These are phyloP conservation scores for Fusarium metavorans DNA, from an alignment of 2,329 filamentous ascomycete genomes.

Conservation along the genomic window DNA sequence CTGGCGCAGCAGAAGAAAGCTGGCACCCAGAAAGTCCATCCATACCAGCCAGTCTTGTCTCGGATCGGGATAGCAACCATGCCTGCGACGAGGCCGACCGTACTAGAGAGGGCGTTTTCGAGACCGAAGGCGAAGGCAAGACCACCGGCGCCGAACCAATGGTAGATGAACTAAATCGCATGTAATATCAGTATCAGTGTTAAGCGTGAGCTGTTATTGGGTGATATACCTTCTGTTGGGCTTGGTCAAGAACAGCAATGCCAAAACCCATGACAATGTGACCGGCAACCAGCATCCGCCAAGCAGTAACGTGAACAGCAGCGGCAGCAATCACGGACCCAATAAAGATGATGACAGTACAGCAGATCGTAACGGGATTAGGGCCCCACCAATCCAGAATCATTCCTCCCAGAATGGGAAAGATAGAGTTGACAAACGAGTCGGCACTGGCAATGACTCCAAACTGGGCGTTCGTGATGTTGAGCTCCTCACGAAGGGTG, in stretches of 20 bases:
- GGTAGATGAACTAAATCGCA: constrained; percentile 35
- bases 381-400: constrained; percentile 44
- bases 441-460: constrained; percentile 43
- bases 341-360: constrained; percentile 33
- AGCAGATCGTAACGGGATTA: constrained; percentile 37
- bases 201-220: accelerated
- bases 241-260: constrained; percentile 38
- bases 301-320: constrained; percentile 31
- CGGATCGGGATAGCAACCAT: constrained; percentile 41
- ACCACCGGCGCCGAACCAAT: constrained; percentile 41
- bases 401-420: constrained; percentile 39
- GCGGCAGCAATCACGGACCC: constrained; percentile 38
- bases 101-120: constrained; percentile 37
- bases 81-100: constrained; percentile 37
- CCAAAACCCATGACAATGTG: constrained; percentile 43
- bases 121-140: constrained; percentile 41
- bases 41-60: constrained; percentile 39
- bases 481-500: constrained; percentile 38
- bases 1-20: constrained; percentile 36
- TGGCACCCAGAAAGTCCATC: constrained; percentile 42
- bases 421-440: constrained; percentile 42
- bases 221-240: constrained; percentile 33
- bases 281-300: constrained; percentile 35
- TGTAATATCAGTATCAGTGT: background rate
- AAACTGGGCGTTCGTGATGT: constrained; percentile 42